phyloP scores from a whole-genome alignment of 345 rosid species.

The Populus ilicifolia region DNA sequence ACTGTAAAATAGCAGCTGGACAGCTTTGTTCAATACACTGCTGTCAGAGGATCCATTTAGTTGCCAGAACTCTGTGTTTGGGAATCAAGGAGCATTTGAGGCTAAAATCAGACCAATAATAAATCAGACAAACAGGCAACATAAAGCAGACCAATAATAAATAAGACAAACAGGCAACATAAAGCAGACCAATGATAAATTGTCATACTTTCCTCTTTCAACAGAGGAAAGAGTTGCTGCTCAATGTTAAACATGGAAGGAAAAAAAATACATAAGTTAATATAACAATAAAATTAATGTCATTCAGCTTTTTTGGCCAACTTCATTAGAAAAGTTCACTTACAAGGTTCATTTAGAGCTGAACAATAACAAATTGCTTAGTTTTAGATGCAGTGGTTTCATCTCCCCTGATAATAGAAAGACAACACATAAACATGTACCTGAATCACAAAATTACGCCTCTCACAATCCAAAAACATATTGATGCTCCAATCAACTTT shows the following conservation, averaged over 20 bases:
- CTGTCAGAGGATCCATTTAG: background rate
- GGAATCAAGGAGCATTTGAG: background rate
- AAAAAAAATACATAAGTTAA: background rate
- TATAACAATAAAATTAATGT: background rate
- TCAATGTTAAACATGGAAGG: background rate
- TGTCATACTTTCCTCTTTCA: background rate
- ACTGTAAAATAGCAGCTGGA: background rate
- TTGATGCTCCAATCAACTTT: conserved; percentile 63
- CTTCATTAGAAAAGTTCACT: background rate
- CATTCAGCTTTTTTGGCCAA: background rate
- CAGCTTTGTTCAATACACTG: background rate
- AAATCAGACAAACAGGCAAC: background rate
- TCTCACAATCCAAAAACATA: conserved; percentile 90
- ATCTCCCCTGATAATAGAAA: background rate
- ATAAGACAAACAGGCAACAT: background rate
- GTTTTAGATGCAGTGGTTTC: background rate
- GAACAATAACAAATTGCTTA: background rate
- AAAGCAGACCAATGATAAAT: background rate
- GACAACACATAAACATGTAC: conserved; percentile 27
- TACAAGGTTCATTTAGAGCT: background rate
- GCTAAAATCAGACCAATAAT: no score
- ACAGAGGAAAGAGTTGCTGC: background rate
- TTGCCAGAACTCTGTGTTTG: background rate
- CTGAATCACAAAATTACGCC: conserved; percentile 90
- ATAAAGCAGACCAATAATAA: background rate